Evolutionary conservation across 129 eudicot genomes (phyloP), one percentile per base, ranked within the genome.

Genomic region (Erigeron canadensis): DNA sequence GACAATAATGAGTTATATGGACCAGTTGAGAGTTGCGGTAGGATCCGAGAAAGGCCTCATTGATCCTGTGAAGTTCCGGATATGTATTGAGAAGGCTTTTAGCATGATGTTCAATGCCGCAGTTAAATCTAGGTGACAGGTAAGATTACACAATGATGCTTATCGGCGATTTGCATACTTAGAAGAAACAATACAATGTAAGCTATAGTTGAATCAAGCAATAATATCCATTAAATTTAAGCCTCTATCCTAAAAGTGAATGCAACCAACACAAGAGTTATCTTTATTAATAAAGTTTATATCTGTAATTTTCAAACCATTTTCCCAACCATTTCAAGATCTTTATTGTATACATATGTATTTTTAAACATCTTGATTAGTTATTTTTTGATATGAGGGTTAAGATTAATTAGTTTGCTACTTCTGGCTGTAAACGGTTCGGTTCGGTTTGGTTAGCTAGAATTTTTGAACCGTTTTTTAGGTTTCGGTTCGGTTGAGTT

Each of bases 1-100:
- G 72, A 78, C 89, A 5, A 63, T 84, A 43, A 19, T 81, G 79
- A 84, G 89, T 42, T 84, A 84, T 67, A 81, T 81, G 89, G 73
- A 68, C 42, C 84, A 79, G 61, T 39, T 84, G 81, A 74, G 89
- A 74, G 73, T 84, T 37, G 73, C 81, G 2, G 65, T 84, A 16
- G 85, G 88, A 54, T 56, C 56, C 8, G 84, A 84, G 71, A 81
- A 78, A 71, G 83, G 77, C 11, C 76, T 77, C 55, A 75, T 84
- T 18, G 89, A 84, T 70, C 69, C 66, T 1, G 60, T 45, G 7
- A 81, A 78, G 75, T 84, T 81, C 63, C 71, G 48, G 50, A 73
- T 42, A 45, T 81, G 89, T 77, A 74, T 42, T 42, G 74, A 84
- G 79, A 67, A 84, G 57, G 89, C 89, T 45, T 81, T 78, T 41